Conservation (phyloP, 768 basidiomycete species). For the Lactifluus echinatus region DNA sequence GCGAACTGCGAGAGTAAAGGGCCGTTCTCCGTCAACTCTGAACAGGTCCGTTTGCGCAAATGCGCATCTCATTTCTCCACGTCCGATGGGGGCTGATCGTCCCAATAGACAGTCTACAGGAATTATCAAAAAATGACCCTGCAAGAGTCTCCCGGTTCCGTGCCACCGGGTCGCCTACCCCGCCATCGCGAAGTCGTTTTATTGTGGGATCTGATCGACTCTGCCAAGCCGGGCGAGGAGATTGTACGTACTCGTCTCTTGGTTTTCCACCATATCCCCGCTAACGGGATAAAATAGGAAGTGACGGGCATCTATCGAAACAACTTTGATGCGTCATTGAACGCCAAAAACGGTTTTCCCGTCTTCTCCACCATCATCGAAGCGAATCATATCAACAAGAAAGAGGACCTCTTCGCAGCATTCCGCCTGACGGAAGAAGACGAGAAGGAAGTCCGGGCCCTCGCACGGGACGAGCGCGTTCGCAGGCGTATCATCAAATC, state of each 20-base stretch:
- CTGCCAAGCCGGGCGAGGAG: conserved; percentile 97
- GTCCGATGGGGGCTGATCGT: background rate
- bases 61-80: background rate
- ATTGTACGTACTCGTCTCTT: conserved; percentile 48
- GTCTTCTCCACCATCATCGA: conserved; percentile 98
- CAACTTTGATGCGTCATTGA: conserved; percentile 97
- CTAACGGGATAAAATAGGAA: conserved; percentile 48
- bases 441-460: conserved; percentile 79
- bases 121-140: conserved; percentile 99
- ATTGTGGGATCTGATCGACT: conserved; percentile 97
- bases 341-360: conserved; percentile 98
- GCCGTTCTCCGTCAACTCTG: conserved; percentile 93
- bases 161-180: conserved; percentile 94
- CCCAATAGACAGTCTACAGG: conserved; percentile 79
- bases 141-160: conserved; percentile 95
- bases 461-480: conserved; percentile 89
- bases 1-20: conserved; percentile 91
- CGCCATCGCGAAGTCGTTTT: conserved; percentile 95
- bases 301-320: conserved; percentile 97
- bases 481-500: conserved; percentile 97
- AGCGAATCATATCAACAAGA: conserved; percentile 98
- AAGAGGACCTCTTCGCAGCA: conserved; percentile 98
- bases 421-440: conserved; percentile 97
- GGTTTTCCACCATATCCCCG: background rate
- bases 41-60: conserved; percentile 53